A percentile compares a stretch with the other conserved stretches of the same genome.
phyloP scores from a whole-genome alignment of 2,329 filamentous ascomycete genomes.

The Microdochium paspali region DNA sequence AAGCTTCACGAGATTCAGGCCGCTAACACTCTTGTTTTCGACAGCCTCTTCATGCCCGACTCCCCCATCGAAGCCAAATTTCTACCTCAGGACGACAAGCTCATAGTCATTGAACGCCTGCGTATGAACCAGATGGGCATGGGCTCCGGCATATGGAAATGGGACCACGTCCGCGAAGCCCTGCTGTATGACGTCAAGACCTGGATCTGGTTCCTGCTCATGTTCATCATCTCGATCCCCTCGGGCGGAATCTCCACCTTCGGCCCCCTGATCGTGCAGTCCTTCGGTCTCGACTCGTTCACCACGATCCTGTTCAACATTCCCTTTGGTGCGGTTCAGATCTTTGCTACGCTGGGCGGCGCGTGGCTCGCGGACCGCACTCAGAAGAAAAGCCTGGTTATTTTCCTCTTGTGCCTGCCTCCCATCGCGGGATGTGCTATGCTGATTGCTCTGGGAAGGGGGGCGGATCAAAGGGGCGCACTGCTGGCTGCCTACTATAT shows the following conservation, averaged over 20 bases:
- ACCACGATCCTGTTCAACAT: constrained; percentile 46
- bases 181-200: constrained; percentile 31
- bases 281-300: constrained; percentile 39
- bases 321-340: constrained; percentile 44
- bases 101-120: constrained; percentile 62
- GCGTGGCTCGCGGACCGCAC: constrained; percentile 42
- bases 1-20: no score
- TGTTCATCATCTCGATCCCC: constrained; percentile 45
- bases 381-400: constrained; percentile 45
- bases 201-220: constrained; percentile 48
- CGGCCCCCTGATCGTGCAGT: constrained; percentile 42
- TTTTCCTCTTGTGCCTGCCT: constrained; percentile 44
- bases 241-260: constrained; percentile 27
- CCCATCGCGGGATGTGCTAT: constrained; percentile 43
- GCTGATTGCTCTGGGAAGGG: constrained; percentile 7
- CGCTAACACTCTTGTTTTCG: no score
- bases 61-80: constrained; percentile 49
- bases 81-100: constrained; percentile 55
- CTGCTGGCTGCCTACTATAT: constrained; percentile 27
- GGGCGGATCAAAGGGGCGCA: constrained; percentile 45
- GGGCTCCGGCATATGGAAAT: constrained; percentile 59
- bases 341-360: constrained; percentile 43
- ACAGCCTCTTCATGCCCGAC: constrained; percentile 50
- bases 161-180: constrained; percentile 49
- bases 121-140: constrained; percentile 68